A percentile compares a stretch with the other conserved stretches of the same genome.
Evolutionary conservation across 768 basidiomycete genomes (phyloP).

Genomic region (Sarcodon aspratus): DNA sequence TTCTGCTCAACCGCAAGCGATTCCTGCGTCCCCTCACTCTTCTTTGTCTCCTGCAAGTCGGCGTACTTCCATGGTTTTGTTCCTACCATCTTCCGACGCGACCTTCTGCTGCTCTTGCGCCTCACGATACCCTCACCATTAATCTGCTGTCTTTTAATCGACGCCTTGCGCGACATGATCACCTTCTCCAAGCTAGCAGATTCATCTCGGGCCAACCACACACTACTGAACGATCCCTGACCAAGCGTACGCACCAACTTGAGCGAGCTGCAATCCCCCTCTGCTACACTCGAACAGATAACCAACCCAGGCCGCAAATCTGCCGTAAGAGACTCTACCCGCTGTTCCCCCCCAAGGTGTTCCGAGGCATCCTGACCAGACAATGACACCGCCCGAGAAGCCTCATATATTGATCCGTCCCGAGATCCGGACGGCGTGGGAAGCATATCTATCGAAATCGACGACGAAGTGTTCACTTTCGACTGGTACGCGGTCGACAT

Average conservation of each 20-base stretch:
- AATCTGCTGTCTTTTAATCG: background rate
- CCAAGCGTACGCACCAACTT: slow-evolving; percentile 47
- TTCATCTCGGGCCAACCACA: slow-evolving; percentile 51
- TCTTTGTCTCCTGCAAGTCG: background rate
- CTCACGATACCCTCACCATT: slow-evolving; percentile 8
- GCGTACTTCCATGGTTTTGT: slow-evolving; percentile 4
- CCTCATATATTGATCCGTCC: background rate
- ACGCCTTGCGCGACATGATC: slow-evolving; percentile 14
- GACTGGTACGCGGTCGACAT: background rate
- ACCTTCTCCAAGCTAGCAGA: slow-evolving; percentile 12
- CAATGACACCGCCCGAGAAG: slow-evolving; percentile 4
- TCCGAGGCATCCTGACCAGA: slow-evolving; percentile 4
- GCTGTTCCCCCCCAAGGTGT: slow-evolving; percentile 2
- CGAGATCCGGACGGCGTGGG: background rate
- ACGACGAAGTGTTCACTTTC: background rate
- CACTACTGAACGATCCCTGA: slow-evolving; percentile 62
- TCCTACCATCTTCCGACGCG: slow-evolving; percentile 6
- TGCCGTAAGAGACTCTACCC: background rate
- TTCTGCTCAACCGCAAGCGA: background rate
- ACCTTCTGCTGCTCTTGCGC: slow-evolving; percentile 11
- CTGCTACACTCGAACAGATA: slow-evolving; percentile 5
- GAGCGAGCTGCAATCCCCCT: slow-evolving; percentile 14
- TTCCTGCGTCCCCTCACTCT: background rate
- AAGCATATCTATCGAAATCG: background rate
- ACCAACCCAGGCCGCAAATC: slow-evolving; percentile 4